Evolutionary conservation across 2,329 filamentous ascomycete species (phyloP), one percentile per base, ranked within the genome.

Genomic region (Aspergillus sp.): DNA sequence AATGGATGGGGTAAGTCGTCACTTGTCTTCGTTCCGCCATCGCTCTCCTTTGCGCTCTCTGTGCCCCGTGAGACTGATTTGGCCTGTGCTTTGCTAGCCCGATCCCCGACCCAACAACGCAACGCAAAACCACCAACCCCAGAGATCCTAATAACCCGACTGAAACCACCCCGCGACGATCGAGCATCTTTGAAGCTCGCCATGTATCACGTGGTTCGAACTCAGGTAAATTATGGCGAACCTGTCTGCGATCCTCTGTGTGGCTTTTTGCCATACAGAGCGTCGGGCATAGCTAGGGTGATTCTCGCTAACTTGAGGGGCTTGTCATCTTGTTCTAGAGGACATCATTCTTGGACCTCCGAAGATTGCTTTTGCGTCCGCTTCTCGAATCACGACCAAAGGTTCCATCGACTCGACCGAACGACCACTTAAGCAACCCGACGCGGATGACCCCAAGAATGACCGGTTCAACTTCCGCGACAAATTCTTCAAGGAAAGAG

Each of bases 1-100:
- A 96, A 81, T 98, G 93, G 93, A 96, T 97, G 92, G 92, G 94
- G 90, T 96, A 82, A 73, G 85, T 36, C 63, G 29, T 29, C 26
- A 9, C 26, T 9, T 29, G 6, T 29, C 7, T 29, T 29, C 26
- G 26, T 29, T 29, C 26, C 26, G 26, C 7, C 26, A 29, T 29
- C 26, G 26, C 58, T 20, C 47, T 65, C 56, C 55, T 57, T 66
- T 26, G 26, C 52, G 62, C 57, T 57, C 20, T 52, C 39, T 53
- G 56, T 52, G 26, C 20, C 12, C 59, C 52, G 47, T 55, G 59
- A 65, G 57, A 62, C 70, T 71, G 56, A 72, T 59, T 55, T 55
- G 52, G 52, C 56, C 57, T 39, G 51, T 67, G 42, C 60, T 39
- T 64, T 47, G 55, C 49, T 59, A 78, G 78, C 58, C 76, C 78